phyloP scores from a whole-genome alignment of 805 yeast genomes.

The Cyberlindnera mississippiensis region DNA sequence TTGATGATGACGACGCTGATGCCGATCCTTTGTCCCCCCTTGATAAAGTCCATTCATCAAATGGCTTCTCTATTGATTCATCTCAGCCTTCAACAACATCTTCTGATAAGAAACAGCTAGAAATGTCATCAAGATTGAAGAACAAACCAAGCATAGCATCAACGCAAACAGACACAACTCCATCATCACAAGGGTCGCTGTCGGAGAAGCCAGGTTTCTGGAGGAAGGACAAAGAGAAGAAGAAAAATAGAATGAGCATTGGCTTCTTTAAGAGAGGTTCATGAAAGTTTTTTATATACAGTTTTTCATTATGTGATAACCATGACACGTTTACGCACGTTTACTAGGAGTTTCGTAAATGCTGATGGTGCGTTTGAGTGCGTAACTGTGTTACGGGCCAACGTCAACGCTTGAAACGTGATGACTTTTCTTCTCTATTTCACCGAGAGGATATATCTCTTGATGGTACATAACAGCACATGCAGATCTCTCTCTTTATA shows the following conservation, averaged over 20 bases:
- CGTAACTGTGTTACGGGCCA: no score
- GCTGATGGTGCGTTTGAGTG: no score
- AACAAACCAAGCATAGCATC: slow-evolving; percentile 8
- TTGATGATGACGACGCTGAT: slow-evolving; percentile 8
- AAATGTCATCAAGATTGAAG: background rate
- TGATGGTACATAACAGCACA: no score
- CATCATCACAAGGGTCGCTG: background rate
- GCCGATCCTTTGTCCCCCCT: slow-evolving; percentile 18
- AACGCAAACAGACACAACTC: slow-evolving; percentile 1
- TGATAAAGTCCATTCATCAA: slow-evolving; percentile 17
- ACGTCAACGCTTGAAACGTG: no score
- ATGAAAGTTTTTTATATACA: no score
- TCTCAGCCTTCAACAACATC: slow-evolving; percentile 18
- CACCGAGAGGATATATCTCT: no score
- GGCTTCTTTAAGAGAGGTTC: slow-evolving; percentile 16
- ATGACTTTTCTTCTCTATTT: no score
- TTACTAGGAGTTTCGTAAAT: no score
- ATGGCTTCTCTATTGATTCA: slow-evolving; percentile 17
- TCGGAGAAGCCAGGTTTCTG: slow-evolving; percentile 16
- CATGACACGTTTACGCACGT: no score
- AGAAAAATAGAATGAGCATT: slow-evolving; percentile 26
- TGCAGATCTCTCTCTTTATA: no score
- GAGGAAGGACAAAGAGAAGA: slow-evolving; percentile 19
- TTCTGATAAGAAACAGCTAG: slow-evolving; percentile 11
- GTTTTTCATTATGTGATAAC: no score